A percentile compares a stretch with the other conserved stretches of the same genome.
Evolutionary conservation across 1,139 yeast species (phyloP).

Genomic region (Pichia sp.): DNA sequence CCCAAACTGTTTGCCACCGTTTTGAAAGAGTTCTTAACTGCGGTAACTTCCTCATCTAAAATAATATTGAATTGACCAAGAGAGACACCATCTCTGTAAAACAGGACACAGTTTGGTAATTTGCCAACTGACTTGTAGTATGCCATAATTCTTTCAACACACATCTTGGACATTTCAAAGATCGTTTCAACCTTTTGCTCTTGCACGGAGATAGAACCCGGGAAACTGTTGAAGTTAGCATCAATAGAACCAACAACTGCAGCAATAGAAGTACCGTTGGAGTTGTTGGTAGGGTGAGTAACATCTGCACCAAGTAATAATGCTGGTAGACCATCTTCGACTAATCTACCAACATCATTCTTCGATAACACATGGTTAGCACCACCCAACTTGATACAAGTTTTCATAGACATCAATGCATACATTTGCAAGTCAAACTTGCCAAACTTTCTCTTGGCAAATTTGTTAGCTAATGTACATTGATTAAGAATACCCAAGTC

Average conservation of each 20-base stretch:
- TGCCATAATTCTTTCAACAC: slow-evolving; percentile 20
- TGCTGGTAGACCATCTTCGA: slow-evolving; percentile 17
- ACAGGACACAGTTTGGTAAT: slow-evolving; percentile 23
- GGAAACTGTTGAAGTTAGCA: slow-evolving; percentile 21
- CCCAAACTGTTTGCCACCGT: slow-evolving; percentile 13
- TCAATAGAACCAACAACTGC: slow-evolving; percentile 27
- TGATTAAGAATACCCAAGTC: slow-evolving; percentile 20
- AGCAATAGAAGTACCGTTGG: slow-evolving; percentile 24
- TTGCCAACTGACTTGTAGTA: slow-evolving; percentile 19
- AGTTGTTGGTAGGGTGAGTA: slow-evolving; percentile 25
- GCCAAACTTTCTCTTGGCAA: slow-evolving; percentile 17
- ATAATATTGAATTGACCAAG: slow-evolving; percentile 26
- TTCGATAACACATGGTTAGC: slow-evolving; percentile 17
- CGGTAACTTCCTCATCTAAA: slow-evolving; percentile 24
- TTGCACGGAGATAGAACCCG: slow-evolving; percentile 25
- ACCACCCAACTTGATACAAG: slow-evolving; percentile 22
- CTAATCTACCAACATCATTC: slow-evolving; percentile 12
- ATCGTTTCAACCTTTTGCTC: slow-evolving; percentile 23
- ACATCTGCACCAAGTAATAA: slow-evolving; percentile 28
- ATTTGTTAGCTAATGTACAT: slow-evolving; percentile 20
- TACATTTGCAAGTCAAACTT: slow-evolving; percentile 21
- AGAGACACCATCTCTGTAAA: slow-evolving; percentile 29
- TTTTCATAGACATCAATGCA: slow-evolving; percentile 21
- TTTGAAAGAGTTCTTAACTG: slow-evolving; percentile 21
- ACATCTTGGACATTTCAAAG: slow-evolving; percentile 22